Evolutionary conservation across 805 yeast species (phyloP), one percentile per base, ranked within the genome.

Genomic region (Candida maesae): DNA sequence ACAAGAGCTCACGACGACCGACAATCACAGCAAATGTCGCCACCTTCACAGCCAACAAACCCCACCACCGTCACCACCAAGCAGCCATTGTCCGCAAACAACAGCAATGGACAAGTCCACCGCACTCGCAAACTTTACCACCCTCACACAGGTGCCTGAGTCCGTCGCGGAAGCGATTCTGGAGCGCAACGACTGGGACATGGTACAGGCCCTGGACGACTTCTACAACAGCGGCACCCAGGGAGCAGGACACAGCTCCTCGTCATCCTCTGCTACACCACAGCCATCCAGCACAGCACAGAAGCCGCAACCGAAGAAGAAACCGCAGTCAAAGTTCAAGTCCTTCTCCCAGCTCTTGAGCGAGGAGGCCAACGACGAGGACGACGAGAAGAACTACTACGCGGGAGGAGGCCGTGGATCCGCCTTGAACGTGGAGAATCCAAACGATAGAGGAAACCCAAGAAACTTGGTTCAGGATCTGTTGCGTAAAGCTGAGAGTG

Each of bases 341-440:
- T 60, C 67, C 32, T 68, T 69, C 38, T 58, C 66, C 23, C 67
- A 68, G 42, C 50, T 69, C 54, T 51, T 63, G 8, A 58, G 60
- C 37, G 62, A 63, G 18, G 64, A 63, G 14, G 74, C 66, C 10
- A 68, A 66, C 14, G 76, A 66, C 32, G 76, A 66, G n/a, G n/a
- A n/a, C 32, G 81, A 76, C 43, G 73, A 71, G 28, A 74, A 81
- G 42, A 78, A 79, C 53, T 74, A 79, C 45, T 80, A 76, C 62
- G 81, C 85, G 1, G 81, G 81, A 13, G 76, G 76, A 37, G 87
- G 69, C 34, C 83, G 84, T 59, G 84, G 85, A 43, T 82, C 90
- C 2, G 93, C 80, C 5, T 66, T 85, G 48, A 84, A 83, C 59
- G 90, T 85, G 16, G 87, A 86, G 51, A 84, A 84, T 55, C 93